Percentiles rank a stretch among this genome's conserved stretches.
Conservation (phyloP, 2,329 filamentous ascomycete genomes). For the Xylaria sp. region DNA sequence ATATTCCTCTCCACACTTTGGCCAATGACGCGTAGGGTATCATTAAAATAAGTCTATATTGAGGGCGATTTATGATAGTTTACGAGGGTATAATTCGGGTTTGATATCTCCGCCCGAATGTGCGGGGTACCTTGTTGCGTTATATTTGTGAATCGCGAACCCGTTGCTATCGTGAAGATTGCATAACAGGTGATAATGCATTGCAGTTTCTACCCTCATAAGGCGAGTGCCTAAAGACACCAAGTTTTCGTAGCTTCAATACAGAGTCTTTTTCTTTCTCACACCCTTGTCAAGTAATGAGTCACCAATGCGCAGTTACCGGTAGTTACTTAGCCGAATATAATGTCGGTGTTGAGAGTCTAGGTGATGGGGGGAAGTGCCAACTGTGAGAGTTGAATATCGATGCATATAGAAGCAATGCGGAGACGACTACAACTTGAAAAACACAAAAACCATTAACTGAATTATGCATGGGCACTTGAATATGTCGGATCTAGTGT, state of each 20-base stretch:
- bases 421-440: background rate
- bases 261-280: background rate
- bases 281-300: no score
- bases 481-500: background rate
- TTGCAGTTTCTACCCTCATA: background rate
- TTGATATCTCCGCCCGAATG: background rate
- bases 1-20: background rate
- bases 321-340: no score
- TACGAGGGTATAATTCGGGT: constrained; percentile 1
- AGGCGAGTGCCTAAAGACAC: background rate
- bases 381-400: background rate
- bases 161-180: no score
- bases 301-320: no score
- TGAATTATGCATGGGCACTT: background rate
- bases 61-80: background rate
- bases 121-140: background rate
- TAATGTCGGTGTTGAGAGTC: no score
- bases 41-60: background rate
- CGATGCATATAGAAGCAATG: background rate
- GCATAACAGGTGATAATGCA: background rate
- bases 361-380: no score
- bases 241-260: no score
- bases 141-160: background rate
- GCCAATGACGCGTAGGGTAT: background rate
- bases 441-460: no score